Evolutionary conservation across 2,329 filamentous ascomycete species (phyloP).

Genomic region (Apiospora aurea): DNA sequence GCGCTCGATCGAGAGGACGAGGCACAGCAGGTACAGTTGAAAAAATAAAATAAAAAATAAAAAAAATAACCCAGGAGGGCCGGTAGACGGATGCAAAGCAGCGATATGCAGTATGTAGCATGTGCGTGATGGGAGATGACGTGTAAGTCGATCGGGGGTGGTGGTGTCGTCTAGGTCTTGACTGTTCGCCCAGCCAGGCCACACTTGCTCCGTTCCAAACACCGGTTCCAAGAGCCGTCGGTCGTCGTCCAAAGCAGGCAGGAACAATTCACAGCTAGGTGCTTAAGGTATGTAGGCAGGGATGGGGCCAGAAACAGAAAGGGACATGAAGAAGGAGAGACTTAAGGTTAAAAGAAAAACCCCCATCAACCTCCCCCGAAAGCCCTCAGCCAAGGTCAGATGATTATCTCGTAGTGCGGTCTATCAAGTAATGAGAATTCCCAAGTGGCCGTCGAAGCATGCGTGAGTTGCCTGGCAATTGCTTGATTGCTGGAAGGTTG

Average conservation of each 20-base stretch:
- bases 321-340: not conserved
- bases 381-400: not conserved
- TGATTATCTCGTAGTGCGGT: slow-evolving; percentile 12
- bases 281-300: too few species aligned
- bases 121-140: not conserved
- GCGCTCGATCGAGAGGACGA: not conserved
- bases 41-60: not conserved
- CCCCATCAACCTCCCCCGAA: not conserved
- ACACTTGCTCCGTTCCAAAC: slow-evolving; percentile 9
- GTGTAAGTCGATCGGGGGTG: slow-evolving; percentile 6
- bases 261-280: not conserved
- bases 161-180: not conserved
- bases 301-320: not conserved
- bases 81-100: not conserved
- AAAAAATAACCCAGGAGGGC: not conserved
- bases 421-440: slow-evolving; percentile 13
- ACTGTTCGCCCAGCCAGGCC: slow-evolving; percentile 2
- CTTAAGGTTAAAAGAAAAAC: not conserved
- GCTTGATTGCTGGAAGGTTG: not conserved
- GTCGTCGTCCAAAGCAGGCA: slow-evolving; percentile 6
- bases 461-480: not conserved
- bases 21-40: not conserved
- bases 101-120: not conserved
- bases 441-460: slow-evolving; percentile 14
- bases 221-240: not conserved